Base-by-base conservation (phyloP, 352 stramenopile genomes). In the Halophytophthora polymorphica region DNA sequence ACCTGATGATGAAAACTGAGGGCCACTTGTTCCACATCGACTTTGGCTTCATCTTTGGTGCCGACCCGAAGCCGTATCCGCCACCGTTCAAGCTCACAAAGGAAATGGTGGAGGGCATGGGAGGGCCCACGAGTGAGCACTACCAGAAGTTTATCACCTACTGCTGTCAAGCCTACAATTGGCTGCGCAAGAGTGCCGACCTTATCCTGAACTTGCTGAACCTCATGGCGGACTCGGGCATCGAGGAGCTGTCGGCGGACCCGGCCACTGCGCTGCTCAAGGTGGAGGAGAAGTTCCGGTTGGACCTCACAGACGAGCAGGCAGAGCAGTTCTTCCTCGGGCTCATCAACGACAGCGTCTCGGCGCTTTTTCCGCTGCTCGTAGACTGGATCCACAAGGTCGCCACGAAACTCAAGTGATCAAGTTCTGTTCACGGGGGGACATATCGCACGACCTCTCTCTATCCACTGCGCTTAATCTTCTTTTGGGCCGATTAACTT, bases 1-100 rank as follows among this genome's bases (percentile, higher is more conserved):
- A 99, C 69, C 83, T 99, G 52, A 98, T 99, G 96, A 93, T 99
- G 58, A 93, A 91, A 48, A 83, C 87, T 2, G 81, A 88, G 54
- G 98, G 98, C 15, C 86, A 98, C 59, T 82, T 99, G 38, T 99
- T 99, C 75, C 98, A 99, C 67, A 99, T 99, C 69, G 97, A 98
- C 75, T 99, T 99, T 73, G 96, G 97, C 25, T 99, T 98, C 70
- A 98, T 99, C 53, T 99, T 99, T 61, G 97, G 97, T 38, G 83
- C 91, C 25, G 97, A 99, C 60, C 97, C 97, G 0, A 99, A 99
- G 69, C 96, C 96, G 11, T 92, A 98, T 44, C 96, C 97, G n/a
- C 96, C 97, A 28, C 95, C 95, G 21, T 99, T 99, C 65, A 96
- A 98, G 39, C 73, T 99, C 23, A 99, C 96, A 2, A 97, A 96